phyloP scores from a whole-genome alignment of 495 filamentous ascomycete species.

The Podospora anserina region DNA sequence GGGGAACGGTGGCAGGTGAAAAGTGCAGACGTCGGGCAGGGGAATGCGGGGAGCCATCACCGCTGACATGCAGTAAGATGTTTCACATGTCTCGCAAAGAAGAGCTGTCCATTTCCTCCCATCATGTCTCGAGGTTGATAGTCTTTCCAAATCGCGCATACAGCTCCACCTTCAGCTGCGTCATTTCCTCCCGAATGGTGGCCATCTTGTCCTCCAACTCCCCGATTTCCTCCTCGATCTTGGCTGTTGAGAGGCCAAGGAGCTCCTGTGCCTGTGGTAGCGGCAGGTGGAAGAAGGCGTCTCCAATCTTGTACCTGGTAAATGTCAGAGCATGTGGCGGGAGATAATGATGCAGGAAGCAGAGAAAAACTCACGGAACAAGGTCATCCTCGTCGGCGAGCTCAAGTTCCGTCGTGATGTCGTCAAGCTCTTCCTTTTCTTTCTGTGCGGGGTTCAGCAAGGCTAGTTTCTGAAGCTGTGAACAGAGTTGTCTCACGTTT shows the following conservation, averaged over 20 bases:
- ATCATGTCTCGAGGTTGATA: slow-evolving; percentile 90
- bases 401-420: slow-evolving; percentile 86
- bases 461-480: slow-evolving; percentile 8
- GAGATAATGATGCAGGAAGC: not conserved
- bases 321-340: not conserved
- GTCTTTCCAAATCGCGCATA: slow-evolving; percentile 93
- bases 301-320: slow-evolving; percentile 88
- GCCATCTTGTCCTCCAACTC: slow-evolving; percentile 72
- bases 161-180: slow-evolving; percentile 78
- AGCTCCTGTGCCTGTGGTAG: slow-evolving; percentile 80
- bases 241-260: slow-evolving; percentile 65
- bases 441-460: slow-evolving; percentile 58
- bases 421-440: slow-evolving; percentile 96
- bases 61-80: slow-evolving; percentile 1
- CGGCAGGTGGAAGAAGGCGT: slow-evolving; percentile 86
- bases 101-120: slow-evolving; percentile 6
- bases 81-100: slow-evolving; percentile 3
- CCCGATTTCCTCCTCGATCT: slow-evolving; percentile 70
- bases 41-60: slow-evolving; percentile 1
- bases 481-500: slow-evolving; percentile 54
- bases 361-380: slow-evolving; percentile 62
- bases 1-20: slow-evolving; percentile 2
- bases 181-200: slow-evolving; percentile 77
- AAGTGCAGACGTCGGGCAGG: not conserved
- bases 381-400: slow-evolving; percentile 92